Evolutionary conservation across 176 grass and related monocot species (phyloP).

Genomic region (Zizania latifolia): DNA sequence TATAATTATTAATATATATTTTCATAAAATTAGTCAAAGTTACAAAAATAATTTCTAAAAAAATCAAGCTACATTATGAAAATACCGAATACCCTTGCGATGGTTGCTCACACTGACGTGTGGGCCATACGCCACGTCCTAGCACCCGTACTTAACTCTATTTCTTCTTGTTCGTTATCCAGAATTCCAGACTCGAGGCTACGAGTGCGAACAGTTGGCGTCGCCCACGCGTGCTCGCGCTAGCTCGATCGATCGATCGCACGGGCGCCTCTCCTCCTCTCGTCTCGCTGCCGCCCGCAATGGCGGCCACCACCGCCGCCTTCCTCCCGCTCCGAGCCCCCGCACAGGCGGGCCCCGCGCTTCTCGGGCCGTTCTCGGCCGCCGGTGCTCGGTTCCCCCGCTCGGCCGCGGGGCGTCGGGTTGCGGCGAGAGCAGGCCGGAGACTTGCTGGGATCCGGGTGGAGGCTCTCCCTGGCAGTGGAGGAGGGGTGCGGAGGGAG

Average conservation of each 20-base stretch:
- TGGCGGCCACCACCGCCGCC: conserved; percentile 22
- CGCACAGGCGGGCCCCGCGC: not conserved
- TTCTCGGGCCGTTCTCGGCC: not conserved
- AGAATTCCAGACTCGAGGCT: not conserved
- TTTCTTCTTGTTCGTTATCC: conserved; percentile 25
- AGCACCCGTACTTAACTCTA: not conserved
- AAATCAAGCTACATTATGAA: too few relatives aligned
- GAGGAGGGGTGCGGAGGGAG: conserved; percentile 26
- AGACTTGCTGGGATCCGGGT: not conserved
- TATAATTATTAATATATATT: too few relatives aligned
- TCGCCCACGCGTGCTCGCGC: not conserved
- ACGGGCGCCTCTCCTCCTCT: not conserved
- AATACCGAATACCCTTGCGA: too few relatives aligned
- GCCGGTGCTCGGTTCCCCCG: not conserved
- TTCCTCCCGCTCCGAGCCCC: not conserved
- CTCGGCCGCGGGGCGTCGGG: not conserved
- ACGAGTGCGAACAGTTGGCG: not conserved
- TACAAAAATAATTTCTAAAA: too few relatives aligned
- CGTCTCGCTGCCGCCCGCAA: not conserved
- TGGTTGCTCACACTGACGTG: not conserved
- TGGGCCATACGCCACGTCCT: not conserved
- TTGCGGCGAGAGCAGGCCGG: not conserved
- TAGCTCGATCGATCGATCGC: not conserved
- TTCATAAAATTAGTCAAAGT: too few relatives aligned
- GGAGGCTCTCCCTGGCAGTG: conserved; percentile 17